These are phyloP conservation scores for Camellia sinensis DNA, from an alignment of 148 eudicot genomes.

Conservation along the genomic window DNA sequence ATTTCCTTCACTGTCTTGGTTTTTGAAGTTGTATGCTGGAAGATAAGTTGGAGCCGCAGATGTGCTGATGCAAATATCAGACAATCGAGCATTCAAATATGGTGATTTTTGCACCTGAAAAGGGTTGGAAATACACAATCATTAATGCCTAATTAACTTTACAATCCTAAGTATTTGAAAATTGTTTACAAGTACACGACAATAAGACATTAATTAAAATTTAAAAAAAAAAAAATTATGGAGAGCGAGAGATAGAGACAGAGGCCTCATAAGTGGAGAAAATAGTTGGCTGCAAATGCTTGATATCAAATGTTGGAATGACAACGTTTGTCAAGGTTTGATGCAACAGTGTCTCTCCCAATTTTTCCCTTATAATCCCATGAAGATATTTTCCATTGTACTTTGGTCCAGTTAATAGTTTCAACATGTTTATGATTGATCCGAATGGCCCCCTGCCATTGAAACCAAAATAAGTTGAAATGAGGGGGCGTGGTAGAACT, in stretches of 20 bases:
- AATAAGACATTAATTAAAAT: too few relatives aligned
- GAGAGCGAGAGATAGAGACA: not conserved
- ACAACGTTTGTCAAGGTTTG: slow-evolving; percentile 27
- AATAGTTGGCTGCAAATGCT: slow-evolving; percentile 22
- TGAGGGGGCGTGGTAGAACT: too few relatives aligned
- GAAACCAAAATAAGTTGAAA: not conserved
- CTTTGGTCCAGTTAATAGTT: slow-evolving; percentile 20
- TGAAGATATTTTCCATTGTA: slow-evolving; percentile 31
- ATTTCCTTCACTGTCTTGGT: slow-evolving; percentile 3
- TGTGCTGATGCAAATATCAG: slow-evolving; percentile 29
- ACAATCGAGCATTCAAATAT: slow-evolving; percentile 8
- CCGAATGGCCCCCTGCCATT: slow-evolving; percentile 16
- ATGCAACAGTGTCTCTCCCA: slow-evolving; percentile 11
- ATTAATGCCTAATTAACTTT: not conserved
- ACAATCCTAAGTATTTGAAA: not conserved
- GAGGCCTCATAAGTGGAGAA: slow-evolving; percentile 30
- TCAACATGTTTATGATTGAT: not conserved
- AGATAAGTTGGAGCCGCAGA: slow-evolving; percentile 38
- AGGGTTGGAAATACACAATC: not conserved
- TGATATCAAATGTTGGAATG: slow-evolving; percentile 34
- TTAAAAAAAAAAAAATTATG: too few relatives aligned
- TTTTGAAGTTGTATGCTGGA: slow-evolving; percentile 23
- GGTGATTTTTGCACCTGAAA: not conserved
- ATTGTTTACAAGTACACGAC: too few relatives aligned
- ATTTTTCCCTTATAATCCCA: slow-evolving; percentile 5